Base-by-base conservation (phyloP, 768 basidiomycete species). In the Leccinum subgranulosum region DNA sequence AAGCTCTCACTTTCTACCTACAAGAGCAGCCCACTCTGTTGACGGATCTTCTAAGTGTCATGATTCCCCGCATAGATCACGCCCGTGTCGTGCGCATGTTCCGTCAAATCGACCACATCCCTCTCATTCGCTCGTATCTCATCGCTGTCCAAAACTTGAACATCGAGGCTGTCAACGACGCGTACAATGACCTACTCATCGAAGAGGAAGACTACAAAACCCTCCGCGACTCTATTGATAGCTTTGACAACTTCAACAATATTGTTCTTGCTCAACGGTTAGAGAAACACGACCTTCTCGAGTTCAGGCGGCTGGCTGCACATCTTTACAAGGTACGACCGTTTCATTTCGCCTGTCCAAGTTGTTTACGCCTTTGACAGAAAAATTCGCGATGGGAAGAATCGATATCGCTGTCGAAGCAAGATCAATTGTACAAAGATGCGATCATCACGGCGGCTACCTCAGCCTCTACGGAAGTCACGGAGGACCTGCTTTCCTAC, bases 141-240 rank as follows among this genome's bases (percentile, higher is more conserved):
- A 95, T 98, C 64, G 92, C 94, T 46, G 95, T 98, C 19, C 96
- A 99, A 79, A 87, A 90, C 69, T 81, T 96, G 69, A 98, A 99
- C 73, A 84, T 98, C 48, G 92, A 95, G 69, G 92, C 95, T 15
- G 93, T 99, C 68, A 99, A 99, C 68, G 94, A 97, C 63, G 95
- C 96, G 8, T 98, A 97, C 77, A 98, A 98, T 66, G 91, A 94
- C 67, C 79, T 99, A n/a, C 81, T 98, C 45, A 98, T 99, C 58
- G 97, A 99, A 73, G 97, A 99, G 73, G 97, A 99, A 75, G 96
- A 99, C 70, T 93, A 95, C 79, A 94, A 96, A 74, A 98, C 96
- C 0, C 83, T 99, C 8, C 90, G 96, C 9, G 97, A 97, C 73
- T 95, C 93, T 10, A 95, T 98, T 53, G 96, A 98, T 75, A 94